phyloP scores from a whole-genome alignment of 441 rosid genomes.

The Jatropha multifida region DNA sequence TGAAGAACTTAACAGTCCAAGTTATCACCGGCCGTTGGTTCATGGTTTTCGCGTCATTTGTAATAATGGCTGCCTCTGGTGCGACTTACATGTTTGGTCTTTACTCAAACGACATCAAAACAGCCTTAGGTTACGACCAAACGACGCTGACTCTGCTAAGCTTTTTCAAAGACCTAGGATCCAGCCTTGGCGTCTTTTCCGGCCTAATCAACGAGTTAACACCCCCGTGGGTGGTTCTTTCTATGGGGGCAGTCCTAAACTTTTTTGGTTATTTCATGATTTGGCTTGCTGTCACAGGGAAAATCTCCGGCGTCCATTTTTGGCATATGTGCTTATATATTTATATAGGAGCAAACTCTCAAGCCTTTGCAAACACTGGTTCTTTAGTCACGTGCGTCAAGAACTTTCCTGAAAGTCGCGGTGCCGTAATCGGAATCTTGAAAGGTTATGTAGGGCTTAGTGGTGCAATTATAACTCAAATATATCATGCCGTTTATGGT shows the following conservation, averaged over 20 bases:
- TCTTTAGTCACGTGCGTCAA: constrained; percentile 62
- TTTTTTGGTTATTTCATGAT: constrained; percentile 67
- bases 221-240: constrained; percentile 58
- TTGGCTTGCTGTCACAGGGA: constrained; percentile 51
- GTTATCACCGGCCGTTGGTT: constrained; percentile 58
- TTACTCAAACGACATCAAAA: constrained; percentile 53
- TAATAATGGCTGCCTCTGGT: constrained; percentile 64
- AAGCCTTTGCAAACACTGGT: constrained; percentile 62
- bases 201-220: constrained; percentile 60
- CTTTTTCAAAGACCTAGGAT: constrained; percentile 64
- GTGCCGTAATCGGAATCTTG: constrained; percentile 52
- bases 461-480: constrained; percentile 62
- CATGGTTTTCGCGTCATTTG: constrained; percentile 54
- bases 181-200: constrained; percentile 57
- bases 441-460: constrained; percentile 65
- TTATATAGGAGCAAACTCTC: constrained; percentile 63
- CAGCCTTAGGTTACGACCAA: constrained; percentile 55
- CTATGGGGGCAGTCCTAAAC: constrained; percentile 50
- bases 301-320: constrained; percentile 33
- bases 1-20: constrained; percentile 43
- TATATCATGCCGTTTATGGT: constrained; percentile 47
- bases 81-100: constrained; percentile 64
- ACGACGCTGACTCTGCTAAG: constrained; percentile 55
- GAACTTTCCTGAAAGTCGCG: constrained; percentile 59
- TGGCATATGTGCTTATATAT: constrained; percentile 72